These are phyloP conservation scores for Spathaspora passalidarum DNA, from an alignment of 805 yeast genomes.

Conservation along the genomic window DNA sequence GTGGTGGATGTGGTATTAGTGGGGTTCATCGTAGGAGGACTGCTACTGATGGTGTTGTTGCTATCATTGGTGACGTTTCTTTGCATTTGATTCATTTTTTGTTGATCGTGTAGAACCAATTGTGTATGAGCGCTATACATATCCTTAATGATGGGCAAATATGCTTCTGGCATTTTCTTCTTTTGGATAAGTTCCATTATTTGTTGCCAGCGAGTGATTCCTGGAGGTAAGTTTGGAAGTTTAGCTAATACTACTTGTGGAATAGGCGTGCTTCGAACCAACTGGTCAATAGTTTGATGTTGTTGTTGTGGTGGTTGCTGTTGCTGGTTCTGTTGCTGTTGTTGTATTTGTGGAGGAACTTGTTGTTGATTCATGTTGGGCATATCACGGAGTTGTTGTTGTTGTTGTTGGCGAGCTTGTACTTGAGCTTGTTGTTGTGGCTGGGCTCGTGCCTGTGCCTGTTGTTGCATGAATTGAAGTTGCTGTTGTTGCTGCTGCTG, in stretches of 20 bases:
- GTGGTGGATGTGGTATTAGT: conserved; percentile 12
- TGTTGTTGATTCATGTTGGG: conserved; percentile 19
- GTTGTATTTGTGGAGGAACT: conserved; percentile 8
- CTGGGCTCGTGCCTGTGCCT: conserved; percentile 9
- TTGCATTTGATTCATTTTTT: conserved; percentile 23
- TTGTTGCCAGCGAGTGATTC: conserved; percentile 78
- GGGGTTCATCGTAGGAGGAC: conserved; percentile 7
- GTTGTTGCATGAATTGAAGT: conserved; percentile 18
- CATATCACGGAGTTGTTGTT: conserved; percentile 32
- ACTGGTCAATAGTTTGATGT: conserved; percentile 11
- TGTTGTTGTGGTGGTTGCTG: conserved; percentile 15
- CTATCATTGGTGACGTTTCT: conserved; percentile 7
- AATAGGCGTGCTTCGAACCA: conserved; percentile 64
- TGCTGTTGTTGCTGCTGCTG: conserved; percentile 9
- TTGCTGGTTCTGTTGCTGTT: conserved; percentile 16
- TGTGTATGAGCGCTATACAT: conserved; percentile 68
- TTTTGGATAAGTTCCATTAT: conserved; percentile 61
- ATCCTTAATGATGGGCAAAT: conserved; percentile 58
- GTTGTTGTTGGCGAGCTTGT: conserved; percentile 33
- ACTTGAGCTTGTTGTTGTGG: conserved; percentile 36
- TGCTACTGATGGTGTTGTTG: conserved; percentile 14
- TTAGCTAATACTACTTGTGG: conserved; percentile 64
- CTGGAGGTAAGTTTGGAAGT: conserved; percentile 76
- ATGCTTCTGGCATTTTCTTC: conserved; percentile 56
- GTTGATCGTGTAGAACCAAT: conserved; percentile 46